Evolutionary conservation across 1,284 basidiomycete genomes (phyloP).

Genomic region (Xerocomus nothofagi): DNA sequence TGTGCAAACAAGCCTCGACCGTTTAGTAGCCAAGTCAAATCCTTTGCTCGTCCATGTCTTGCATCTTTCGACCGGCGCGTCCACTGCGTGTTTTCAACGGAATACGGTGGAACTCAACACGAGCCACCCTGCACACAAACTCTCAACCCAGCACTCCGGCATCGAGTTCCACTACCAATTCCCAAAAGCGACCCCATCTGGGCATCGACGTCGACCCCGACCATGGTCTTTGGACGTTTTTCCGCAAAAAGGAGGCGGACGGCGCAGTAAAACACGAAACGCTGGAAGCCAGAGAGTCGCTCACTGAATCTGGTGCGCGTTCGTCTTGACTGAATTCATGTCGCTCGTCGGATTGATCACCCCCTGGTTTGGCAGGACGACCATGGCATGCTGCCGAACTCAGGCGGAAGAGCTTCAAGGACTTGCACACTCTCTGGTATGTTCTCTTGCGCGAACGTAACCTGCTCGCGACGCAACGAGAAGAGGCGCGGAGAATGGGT

Average conservation of each 20-base stretch:
- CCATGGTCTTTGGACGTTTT: constrained; percentile 77
- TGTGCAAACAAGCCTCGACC: constrained; percentile 15
- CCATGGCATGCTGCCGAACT: constrained; percentile 85
- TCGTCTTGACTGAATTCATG: constrained; percentile 15
- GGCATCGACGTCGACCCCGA: constrained; percentile 47
- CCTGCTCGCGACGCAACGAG: constrained; percentile 82
- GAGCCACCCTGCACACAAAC: neutral
- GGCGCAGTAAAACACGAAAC: constrained; percentile 45
- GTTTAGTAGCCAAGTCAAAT: neutral
- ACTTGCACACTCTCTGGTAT: constrained; percentile 94
- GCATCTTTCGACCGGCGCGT: constrained; percentile 20
- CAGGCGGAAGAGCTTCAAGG: constrained; percentile 85
- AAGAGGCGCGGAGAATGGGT: constrained; percentile 69
- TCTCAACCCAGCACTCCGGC: neutral
- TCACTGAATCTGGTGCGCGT: constrained; percentile 42
- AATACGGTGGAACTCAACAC: constrained; percentile 27
- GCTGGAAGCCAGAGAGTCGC: constrained; percentile 39
- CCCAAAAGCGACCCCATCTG: constrained; percentile 43
- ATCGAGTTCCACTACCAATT: constrained; percentile 8
- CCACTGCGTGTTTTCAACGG: constrained; percentile 14
- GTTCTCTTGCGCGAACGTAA: constrained; percentile 86
- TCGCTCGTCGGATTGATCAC: constrained; percentile 6
- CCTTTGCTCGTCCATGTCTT: constrained; percentile 22
- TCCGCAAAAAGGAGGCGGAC: constrained; percentile 54
- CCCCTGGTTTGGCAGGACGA: constrained; percentile 54